Base-by-base conservation (phyloP, 768 basidiomycete genomes). In the Podaxis rugospora region DNA sequence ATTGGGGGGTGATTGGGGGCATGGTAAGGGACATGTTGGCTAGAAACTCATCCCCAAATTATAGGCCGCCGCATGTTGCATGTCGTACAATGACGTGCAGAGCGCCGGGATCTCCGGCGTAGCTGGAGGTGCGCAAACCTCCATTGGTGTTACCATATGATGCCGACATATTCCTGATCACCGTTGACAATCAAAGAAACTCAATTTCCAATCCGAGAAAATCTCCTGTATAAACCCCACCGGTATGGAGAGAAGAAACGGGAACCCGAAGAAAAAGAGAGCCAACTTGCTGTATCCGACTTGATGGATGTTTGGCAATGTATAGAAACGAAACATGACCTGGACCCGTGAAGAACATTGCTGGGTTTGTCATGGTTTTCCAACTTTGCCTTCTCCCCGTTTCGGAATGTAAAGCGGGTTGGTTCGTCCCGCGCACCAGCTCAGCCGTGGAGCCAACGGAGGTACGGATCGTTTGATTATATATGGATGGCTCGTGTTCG, bases 401-500 rank as follows among this genome's bases (percentile, higher is more conserved):
- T 36, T 40, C 59, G 51, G 51, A 18, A 25, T 51, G 51, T 52
- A 40, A 36, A 27, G 25, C 36, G 51, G 32, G 14, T 14, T 60
- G 40, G 21, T 39, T 36, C 16, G 21, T 21, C 27, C 18, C 14
- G 42, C 42, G 59, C 57, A 59, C 57, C 57, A 59, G 59, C 35
- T 59, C 59, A 53, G 40, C 59, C 42, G 39, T 52, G 59, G 27
- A 36, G 16, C 18, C 21, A 53, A 46, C 59, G 42, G 40, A 53
- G 28, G 49, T 18, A 28, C 28, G 36, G 42, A 44, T 36, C 42
- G 59, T 36, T 44, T 52, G n/a, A 35, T 36, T 25, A 37, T 37
- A 9, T 49, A 57, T 47, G 50, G 46, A 32, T 37, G 51, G 59
- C 51, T 53, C 59, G n/a, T 46, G 39, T 60, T 52, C 11, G 59